Percentiles rank a stretch among this genome's conserved stretches.
These are phyloP conservation scores for Ogataea haglerorum DNA, from an alignment of 805 yeast genomes.

Conservation along the genomic window DNA sequence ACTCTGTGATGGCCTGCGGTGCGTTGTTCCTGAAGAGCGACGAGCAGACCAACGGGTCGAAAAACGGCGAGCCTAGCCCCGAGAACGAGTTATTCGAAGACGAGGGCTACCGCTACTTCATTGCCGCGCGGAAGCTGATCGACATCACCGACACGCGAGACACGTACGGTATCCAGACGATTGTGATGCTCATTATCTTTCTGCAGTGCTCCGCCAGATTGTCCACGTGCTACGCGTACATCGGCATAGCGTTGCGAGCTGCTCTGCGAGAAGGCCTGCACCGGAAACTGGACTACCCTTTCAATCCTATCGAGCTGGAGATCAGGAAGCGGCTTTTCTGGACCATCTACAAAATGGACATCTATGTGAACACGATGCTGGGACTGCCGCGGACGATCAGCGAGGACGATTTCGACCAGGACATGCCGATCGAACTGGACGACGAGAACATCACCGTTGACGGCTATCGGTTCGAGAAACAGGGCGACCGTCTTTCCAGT, in stretches of 20 bases:
- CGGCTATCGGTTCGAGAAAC: constrained; percentile 43
- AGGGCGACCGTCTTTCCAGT: constrained; percentile 57
- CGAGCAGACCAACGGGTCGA: constrained; percentile 30
- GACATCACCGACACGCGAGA: constrained; percentile 85
- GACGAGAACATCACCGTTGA: constrained; percentile 78
- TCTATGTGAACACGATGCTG: constrained; percentile 80
- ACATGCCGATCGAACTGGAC: constrained; percentile 77
- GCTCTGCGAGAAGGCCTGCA: constrained; percentile 83
- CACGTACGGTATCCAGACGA: constrained; percentile 76
- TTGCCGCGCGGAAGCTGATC: constrained; percentile 73
- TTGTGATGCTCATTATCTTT: constrained; percentile 81
- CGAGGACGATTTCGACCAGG: constrained; percentile 83
- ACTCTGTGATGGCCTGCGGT: constrained; percentile 87
- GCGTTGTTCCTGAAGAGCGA: constrained; percentile 64
- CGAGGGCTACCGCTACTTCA: constrained; percentile 77
- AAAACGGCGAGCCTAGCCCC: constrained; percentile 27
- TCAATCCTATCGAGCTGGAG: constrained; percentile 77
- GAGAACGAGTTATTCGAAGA: constrained; percentile 49
- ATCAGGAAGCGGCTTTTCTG: constrained; percentile 82
- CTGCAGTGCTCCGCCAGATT: constrained; percentile 85
- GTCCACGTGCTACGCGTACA: constrained; percentile 83
- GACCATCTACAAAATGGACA: constrained; percentile 88
- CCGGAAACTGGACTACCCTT: constrained; percentile 58
- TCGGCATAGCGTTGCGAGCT: constrained; percentile 81
- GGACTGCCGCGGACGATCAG: constrained; percentile 79